These are phyloP conservation scores for Cyberlindnera maritima DNA, from an alignment of 805 yeast species.

Conservation along the genomic window DNA sequence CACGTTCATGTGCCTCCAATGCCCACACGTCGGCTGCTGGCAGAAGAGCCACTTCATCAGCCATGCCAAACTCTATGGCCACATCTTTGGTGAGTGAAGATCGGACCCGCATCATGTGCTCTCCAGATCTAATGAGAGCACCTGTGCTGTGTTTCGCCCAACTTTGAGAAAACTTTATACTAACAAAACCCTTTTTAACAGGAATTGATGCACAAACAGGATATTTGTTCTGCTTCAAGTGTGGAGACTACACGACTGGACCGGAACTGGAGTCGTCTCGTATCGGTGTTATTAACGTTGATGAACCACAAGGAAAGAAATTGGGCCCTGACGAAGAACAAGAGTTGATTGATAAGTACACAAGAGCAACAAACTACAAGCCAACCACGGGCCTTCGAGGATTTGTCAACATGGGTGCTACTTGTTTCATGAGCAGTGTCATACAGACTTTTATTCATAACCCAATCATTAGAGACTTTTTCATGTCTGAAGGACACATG, in stretches of 20 bases:
- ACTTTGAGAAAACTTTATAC: neutral
- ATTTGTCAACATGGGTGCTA: constrained; percentile 90
- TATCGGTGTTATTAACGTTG: neutral
- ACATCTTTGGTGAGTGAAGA: constrained; percentile 44
- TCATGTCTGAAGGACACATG: constrained; percentile 71
- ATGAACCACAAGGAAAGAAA: constrained; percentile 18
- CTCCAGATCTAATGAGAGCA: too few relatives aligned
- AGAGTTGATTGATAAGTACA: constrained; percentile 30
- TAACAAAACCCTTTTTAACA: neutral
- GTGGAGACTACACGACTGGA: constrained; percentile 70
- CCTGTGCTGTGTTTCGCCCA: too few relatives aligned
- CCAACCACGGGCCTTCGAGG: constrained; percentile 84
- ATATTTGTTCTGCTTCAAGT: constrained; percentile 72
- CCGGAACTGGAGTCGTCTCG: constrained; percentile 54
- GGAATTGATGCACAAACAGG: constrained; percentile 65
- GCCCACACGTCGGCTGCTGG: constrained; percentile 75
- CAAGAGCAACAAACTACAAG: constrained; percentile 36
- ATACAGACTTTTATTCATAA: constrained; percentile 88
- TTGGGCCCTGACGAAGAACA: constrained; percentile 9
- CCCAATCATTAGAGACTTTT: constrained; percentile 77
- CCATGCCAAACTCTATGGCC: constrained; percentile 49
- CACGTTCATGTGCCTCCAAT: constrained; percentile 69
- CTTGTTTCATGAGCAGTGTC: constrained; percentile 95
- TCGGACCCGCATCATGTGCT: too few relatives aligned
- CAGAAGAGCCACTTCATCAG: constrained; percentile 42